Evolutionary conservation across 108 stramenopile genomes (phyloP).

Genomic region (Cyclostephanos invisitatus): DNA sequence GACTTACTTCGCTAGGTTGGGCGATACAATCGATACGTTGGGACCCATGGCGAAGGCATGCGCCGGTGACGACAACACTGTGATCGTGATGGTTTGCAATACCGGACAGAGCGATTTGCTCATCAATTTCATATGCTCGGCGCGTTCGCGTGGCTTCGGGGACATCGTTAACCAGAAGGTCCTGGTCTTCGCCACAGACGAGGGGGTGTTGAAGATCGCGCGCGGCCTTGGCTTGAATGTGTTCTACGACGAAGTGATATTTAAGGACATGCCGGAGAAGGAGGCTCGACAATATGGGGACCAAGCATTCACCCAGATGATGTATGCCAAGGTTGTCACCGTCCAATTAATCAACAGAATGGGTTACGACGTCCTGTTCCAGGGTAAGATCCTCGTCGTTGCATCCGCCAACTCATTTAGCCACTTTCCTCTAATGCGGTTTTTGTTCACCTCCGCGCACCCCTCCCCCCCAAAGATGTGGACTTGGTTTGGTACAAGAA

Average conservation of each 20-base stretch:
- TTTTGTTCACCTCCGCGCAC: neutral
- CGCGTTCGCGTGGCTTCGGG: conserved; percentile 47
- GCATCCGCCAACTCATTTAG: neutral
- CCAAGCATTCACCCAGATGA: conserved; percentile 57
- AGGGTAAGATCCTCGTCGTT: conserved; percentile 60
- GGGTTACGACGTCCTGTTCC: conserved; percentile 65
- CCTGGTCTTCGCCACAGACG: conserved; percentile 56
- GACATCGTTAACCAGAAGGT: conserved; percentile 42
- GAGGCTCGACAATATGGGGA: conserved; percentile 62
- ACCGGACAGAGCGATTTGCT: conserved; percentile 51
- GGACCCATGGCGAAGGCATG: conserved; percentile 60
- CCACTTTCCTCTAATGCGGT: neutral
- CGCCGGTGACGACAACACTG: conserved; percentile 46
- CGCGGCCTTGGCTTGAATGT: conserved; percentile 46
- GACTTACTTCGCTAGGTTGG: conserved; percentile 58
- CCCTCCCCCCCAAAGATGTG: conserved; percentile 17
- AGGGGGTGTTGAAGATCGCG: conserved; percentile 49
- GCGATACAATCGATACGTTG: conserved; percentile 48
- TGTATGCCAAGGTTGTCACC: conserved; percentile 66
- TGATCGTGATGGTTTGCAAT: conserved; percentile 62
- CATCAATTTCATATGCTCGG: conserved; percentile 56
- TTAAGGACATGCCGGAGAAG: conserved; percentile 40
- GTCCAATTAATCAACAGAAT: conserved; percentile 55
- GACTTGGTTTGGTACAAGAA: conserved; percentile 54
- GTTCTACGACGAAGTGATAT: conserved; percentile 51